Evolutionary conservation across 805 yeast genomes (phyloP).

Genomic region (Scheffersomyces spartinae): DNA sequence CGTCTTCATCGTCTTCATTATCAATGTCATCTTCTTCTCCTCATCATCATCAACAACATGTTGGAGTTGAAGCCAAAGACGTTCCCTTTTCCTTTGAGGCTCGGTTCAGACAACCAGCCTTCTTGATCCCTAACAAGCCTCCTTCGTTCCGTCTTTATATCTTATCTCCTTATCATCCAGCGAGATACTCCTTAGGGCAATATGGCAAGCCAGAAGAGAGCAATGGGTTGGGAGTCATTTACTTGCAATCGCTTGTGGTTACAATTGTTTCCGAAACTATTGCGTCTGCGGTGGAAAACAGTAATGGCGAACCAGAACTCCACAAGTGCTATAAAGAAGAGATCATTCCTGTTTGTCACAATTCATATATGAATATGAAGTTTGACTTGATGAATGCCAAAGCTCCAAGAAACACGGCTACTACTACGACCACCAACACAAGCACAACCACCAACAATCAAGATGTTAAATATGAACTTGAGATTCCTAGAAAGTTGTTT

Average conservation of each 20-base stretch:
- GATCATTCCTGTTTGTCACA: conserved; percentile 16
- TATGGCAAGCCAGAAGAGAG: conserved; percentile 25
- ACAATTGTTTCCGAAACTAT: conserved; percentile 13
- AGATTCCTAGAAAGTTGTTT: conserved; percentile 29
- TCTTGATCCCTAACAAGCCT: conserved; percentile 31
- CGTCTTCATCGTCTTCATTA: conserved; percentile 1
- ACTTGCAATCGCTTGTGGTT: conserved; percentile 28
- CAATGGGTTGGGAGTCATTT: conserved; percentile 37
- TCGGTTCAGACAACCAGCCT: conserved; percentile 36
- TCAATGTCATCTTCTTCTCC: not conserved
- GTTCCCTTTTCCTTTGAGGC: conserved; percentile 35
- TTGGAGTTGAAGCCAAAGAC: conserved; percentile 18
- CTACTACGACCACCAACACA: conserved; percentile 9
- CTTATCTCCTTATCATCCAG: conserved; percentile 17
- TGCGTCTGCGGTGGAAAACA: conserved; percentile 11
- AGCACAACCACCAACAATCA: conserved; percentile 2
- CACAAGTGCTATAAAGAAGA: too few species aligned
- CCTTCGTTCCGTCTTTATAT: conserved; percentile 23
- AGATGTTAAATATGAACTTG: conserved; percentile 24
- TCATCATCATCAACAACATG: not conserved
- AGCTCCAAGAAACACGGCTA: too few species aligned
- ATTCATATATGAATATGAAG: conserved; percentile 20
- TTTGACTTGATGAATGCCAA: conserved; percentile 28
- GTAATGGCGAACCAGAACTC: conserved; percentile 15
- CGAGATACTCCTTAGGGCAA: conserved; percentile 15